Evolutionary conservation across 495 filamentous ascomycete species (phyloP).

Genomic region (Penicillium silybi): DNA sequence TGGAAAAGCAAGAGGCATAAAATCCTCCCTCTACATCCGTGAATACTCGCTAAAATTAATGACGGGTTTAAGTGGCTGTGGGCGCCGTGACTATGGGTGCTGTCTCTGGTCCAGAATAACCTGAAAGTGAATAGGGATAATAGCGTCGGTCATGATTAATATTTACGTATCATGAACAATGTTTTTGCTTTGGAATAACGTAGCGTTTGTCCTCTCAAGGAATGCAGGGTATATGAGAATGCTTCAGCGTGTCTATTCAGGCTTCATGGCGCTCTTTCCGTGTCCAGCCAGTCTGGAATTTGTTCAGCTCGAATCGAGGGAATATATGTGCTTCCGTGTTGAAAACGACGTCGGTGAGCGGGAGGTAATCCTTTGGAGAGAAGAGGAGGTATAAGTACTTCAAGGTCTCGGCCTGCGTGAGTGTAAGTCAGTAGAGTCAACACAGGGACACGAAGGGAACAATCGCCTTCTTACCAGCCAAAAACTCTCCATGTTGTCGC

Average conservation of each 20-base stretch:
- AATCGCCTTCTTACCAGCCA: constrained; percentile 50
- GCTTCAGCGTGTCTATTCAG: neutral
- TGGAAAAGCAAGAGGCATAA: too few relatives aligned
- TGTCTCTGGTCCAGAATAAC: too few relatives aligned
- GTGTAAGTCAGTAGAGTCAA: neutral
- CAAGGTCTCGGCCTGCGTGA: constrained; percentile 65
- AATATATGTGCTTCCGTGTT: constrained; percentile 1
- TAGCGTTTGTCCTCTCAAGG: neutral
- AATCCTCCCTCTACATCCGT: too few relatives aligned
- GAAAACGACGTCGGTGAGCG: constrained; percentile 2
- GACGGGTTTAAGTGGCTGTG: too few relatives aligned
- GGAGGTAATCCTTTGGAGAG: constrained; percentile 31
- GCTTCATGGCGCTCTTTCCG: neutral
- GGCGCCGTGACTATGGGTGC: too few relatives aligned
- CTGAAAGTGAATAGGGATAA: too few relatives aligned
- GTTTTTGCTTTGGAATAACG: neutral
- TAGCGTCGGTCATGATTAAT: too few relatives aligned
- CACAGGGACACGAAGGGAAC: neutral
- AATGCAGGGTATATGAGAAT: neutral
- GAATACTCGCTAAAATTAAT: too few relatives aligned
- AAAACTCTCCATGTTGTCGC: constrained; percentile 80
- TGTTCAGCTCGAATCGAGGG: neutral
- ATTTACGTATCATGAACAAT: neutral
- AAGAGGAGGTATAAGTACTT: constrained; percentile 89
- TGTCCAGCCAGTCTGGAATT: constrained; percentile 5